These are phyloP conservation scores for Alternaria ethzedia DNA, from an alignment of 2,329 filamentous ascomycete genomes.

Conservation along the genomic window DNA sequence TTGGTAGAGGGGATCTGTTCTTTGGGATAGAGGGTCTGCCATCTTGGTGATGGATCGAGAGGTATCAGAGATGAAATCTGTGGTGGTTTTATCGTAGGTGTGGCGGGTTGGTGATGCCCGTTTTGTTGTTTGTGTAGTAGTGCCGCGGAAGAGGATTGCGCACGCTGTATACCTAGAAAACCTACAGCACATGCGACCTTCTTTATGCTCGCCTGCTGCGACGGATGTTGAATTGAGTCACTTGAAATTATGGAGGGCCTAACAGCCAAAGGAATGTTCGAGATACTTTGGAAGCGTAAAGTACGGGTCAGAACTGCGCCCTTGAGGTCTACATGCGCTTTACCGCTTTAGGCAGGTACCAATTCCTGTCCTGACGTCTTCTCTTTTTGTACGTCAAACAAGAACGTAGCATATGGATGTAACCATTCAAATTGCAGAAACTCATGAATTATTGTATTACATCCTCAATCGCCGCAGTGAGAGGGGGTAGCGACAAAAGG, in stretches of 20 bases:
- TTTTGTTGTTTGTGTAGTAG: not conserved
- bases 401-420: not conserved
- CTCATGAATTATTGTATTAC: not conserved
- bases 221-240: not conserved
- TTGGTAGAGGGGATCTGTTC: conserved; percentile 47
- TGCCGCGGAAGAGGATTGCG: not conserved
- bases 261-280: not conserved
- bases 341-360: conserved; percentile 7
- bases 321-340: conserved; percentile 2
- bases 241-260: not conserved
- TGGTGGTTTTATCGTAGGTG: not conserved
- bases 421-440: not conserved
- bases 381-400: not conserved
- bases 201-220: not conserved
- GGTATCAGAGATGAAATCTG: not conserved
- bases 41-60: not conserved
- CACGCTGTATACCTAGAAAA: not conserved
- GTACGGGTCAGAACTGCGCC: not conserved
- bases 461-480: not conserved
- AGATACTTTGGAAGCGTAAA: not conserved
- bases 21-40: not conserved
- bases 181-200: not conserved
- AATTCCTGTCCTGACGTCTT: not conserved
- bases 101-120: not conserved
- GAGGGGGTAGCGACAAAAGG: not conserved